Conservation (phyloP, 805 yeast genomes). For the Wilhelminamyces savonicus region DNA sequence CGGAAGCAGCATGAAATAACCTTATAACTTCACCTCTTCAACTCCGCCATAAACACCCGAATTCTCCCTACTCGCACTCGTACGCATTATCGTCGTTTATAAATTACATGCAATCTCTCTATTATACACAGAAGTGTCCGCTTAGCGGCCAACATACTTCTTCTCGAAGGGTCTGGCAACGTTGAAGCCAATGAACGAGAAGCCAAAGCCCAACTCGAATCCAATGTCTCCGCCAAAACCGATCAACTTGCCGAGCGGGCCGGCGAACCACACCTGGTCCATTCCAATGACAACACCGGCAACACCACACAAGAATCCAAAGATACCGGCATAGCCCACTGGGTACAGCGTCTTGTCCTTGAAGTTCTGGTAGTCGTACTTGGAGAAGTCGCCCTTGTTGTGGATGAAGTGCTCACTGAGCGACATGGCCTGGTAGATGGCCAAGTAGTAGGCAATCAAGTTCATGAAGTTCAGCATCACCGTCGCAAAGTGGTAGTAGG, state of each 20-base stretch:
- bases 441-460: conserved; percentile 84
- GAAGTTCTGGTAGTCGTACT: conserved; percentile 61
- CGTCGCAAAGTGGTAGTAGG: conserved; percentile 61
- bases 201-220: conserved; percentile 66
- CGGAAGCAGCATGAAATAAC: too few species aligned
- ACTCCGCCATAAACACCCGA: too few species aligned
- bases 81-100: too few species aligned
- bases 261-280: conserved; percentile 80
- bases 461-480: conserved; percentile 88
- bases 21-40: too few species aligned
- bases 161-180: conserved; percentile 57
- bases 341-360: conserved; percentile 56
- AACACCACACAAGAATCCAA: conserved; percentile 76
- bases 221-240: conserved; percentile 87
- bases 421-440: conserved; percentile 71
- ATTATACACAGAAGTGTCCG: too few species aligned
- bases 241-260: conserved; percentile 56
- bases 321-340: conserved; percentile 68
- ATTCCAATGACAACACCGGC: conserved; percentile 86
- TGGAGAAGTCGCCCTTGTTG: conserved; percentile 52
- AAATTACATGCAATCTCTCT: too few species aligned
- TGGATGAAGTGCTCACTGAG: conserved; percentile 81
- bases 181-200: conserved; percentile 59
- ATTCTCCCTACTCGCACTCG: too few species aligned
- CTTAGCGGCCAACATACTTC: conserved; percentile 53